phyloP scores from a whole-genome alignment of 2,329 filamentous ascomycete species.

The Lachnellula suecica region DNA sequence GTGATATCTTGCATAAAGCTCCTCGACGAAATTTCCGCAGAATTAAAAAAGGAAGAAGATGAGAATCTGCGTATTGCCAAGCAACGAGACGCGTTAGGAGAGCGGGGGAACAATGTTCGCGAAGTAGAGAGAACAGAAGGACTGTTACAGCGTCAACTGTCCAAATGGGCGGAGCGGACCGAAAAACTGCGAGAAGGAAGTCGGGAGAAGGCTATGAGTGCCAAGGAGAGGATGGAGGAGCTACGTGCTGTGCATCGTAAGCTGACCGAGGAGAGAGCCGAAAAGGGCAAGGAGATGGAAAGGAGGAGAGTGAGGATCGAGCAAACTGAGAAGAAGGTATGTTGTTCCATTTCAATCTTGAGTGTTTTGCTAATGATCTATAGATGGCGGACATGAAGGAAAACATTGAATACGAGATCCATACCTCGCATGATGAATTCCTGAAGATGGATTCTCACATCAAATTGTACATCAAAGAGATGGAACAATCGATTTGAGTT shows the following conservation, averaged over 20 bases:
- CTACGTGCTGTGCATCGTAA: slow-evolving; percentile 76
- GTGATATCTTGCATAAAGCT: slow-evolving; percentile 86
- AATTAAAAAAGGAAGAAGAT: slow-evolving; percentile 88
- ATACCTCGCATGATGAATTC: slow-evolving; percentile 88
- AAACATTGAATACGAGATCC: slow-evolving; percentile 93
- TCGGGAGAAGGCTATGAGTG: slow-evolving; percentile 75
- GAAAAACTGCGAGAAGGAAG: slow-evolving; percentile 80
- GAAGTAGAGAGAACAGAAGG: slow-evolving; percentile 89
- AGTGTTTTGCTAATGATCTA: slow-evolving; percentile 28
- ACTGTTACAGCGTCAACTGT: slow-evolving; percentile 78
- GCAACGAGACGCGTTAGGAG: slow-evolving; percentile 83
- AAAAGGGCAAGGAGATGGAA: slow-evolving; percentile 91
- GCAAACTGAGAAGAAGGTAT: slow-evolving; percentile 97
- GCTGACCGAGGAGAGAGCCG: slow-evolving; percentile 79
- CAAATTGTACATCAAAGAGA: slow-evolving; percentile 96
- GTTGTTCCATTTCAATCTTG: slow-evolving; percentile 22
- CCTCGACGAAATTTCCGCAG: slow-evolving; percentile 81
- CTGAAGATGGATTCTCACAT: slow-evolving; percentile 97
- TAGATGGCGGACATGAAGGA: slow-evolving; percentile 98
- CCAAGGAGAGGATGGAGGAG: slow-evolving; percentile 88
- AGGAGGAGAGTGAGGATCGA: slow-evolving; percentile 89
- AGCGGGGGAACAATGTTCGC: slow-evolving; percentile 83
- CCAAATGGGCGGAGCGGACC: slow-evolving; percentile 83
- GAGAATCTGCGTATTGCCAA: slow-evolving; percentile 76
- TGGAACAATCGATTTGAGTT: slow-evolving; percentile 79